Evolutionary conservation across 2,329 filamentous ascomycete species (phyloP).

Genomic region (Hymenoscyphus linearis): DNA sequence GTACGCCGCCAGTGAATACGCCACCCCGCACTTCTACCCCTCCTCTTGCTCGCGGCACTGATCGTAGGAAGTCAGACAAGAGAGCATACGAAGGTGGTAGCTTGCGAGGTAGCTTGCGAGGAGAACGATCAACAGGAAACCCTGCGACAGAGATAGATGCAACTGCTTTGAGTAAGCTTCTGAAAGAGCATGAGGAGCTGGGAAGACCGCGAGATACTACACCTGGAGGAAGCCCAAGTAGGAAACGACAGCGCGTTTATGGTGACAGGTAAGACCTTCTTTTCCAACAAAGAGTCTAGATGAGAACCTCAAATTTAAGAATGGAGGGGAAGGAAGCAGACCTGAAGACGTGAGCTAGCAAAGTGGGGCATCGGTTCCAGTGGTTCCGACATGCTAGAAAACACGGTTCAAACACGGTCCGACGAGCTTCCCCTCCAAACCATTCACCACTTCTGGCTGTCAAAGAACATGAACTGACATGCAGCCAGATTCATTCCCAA

Average conservation of each 20-base stretch:
- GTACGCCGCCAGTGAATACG: constrained; percentile 27
- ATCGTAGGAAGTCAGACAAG: constrained; percentile 29
- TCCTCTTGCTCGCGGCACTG: constrained; percentile 25
- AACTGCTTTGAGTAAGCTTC: constrained; percentile 51
- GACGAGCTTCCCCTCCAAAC: background rate
- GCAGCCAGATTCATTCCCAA: constrained; percentile 85
- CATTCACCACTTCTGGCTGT: background rate
- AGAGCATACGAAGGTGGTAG: constrained; percentile 23
- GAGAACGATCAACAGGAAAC: constrained; percentile 16
- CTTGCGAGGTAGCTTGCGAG: constrained; percentile 15
- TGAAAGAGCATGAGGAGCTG: constrained; percentile 54
- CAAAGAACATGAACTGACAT: constrained; percentile 19
- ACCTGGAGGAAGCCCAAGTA: constrained; percentile 59
- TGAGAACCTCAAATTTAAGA: background rate
- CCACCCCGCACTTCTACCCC: constrained; percentile 31
- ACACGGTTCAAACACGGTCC: background rate
- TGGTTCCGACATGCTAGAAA: background rate
- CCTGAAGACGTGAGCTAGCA: background rate
- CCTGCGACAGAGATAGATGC: constrained; percentile 40
- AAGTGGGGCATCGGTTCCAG: background rate
- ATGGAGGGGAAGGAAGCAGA: background rate
- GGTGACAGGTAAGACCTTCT: constrained; percentile 42
- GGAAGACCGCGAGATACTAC: constrained; percentile 56
- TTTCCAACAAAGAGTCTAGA: background rate
- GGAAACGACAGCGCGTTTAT: constrained; percentile 64